Conservation (phyloP, 345 rosid genomes). For the Heritiera fomes region DNA sequence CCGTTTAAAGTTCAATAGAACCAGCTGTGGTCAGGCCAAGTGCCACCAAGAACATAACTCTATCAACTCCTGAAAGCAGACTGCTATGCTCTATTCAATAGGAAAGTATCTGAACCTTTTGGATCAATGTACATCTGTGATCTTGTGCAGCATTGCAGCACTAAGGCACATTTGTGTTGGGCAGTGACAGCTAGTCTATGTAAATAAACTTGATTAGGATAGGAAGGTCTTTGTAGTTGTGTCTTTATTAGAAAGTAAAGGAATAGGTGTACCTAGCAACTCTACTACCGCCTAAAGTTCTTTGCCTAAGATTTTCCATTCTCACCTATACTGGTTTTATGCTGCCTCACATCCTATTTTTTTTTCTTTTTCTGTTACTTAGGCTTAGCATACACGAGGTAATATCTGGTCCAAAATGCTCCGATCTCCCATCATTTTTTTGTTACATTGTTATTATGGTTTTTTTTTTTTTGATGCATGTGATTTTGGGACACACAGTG, state of each 20-base stretch:
- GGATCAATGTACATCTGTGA: neutral
- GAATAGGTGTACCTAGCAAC: neutral
- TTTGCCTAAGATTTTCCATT: neutral
- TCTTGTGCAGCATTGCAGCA: neutral
- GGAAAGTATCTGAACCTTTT: too few relatives aligned
- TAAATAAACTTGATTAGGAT: too few relatives aligned
- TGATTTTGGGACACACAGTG: neutral
- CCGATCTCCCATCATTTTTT: neutral
- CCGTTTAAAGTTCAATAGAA: too few relatives aligned
- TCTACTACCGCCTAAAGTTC: neutral
- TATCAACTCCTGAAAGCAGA: neutral
- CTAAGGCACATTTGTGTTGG: neutral
- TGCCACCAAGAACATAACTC: neutral
- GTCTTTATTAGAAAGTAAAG: neutral
- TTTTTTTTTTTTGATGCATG: neutral
- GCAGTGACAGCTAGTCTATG: neutral
- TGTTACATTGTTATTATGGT: neutral
- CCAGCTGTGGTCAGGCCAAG: neutral
- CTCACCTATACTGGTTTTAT: neutral
- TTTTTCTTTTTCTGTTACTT: too few relatives aligned
- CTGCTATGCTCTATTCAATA: neutral
- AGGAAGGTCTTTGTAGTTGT: neutral
- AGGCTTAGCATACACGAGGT: neutral
- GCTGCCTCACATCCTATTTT: neutral
- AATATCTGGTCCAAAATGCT: neutral